A percentile compares a stretch with the other conserved stretches of the same genome.
phyloP scores from a whole-genome alignment of 768 basidiomycete genomes.

The Terana coerulea region DNA sequence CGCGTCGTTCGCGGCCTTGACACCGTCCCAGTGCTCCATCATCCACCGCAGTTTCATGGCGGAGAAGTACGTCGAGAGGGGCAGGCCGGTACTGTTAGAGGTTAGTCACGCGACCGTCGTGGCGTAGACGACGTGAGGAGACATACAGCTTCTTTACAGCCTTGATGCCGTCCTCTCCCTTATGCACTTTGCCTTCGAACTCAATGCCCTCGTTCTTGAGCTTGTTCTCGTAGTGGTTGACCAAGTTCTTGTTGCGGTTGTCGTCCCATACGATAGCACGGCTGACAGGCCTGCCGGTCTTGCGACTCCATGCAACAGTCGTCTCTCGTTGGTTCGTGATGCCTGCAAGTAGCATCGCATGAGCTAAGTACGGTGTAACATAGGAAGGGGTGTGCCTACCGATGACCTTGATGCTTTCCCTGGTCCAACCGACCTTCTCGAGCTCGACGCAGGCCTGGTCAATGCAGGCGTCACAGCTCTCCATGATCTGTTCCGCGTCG shows the following conservation, averaged over 20 bases:
- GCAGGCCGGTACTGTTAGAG: constrained; percentile 73
- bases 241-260: constrained; percentile 82
- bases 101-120: constrained; percentile 1
- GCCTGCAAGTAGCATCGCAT: constrained; percentile 37
- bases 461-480: constrained; percentile 73
- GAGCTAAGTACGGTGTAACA: constrained; percentile 4
- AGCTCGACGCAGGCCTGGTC: constrained; percentile 65
- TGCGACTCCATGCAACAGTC: constrained; percentile 87
- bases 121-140: constrained; percentile 1
- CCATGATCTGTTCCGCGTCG: constrained; percentile 78
- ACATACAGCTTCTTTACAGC: constrained; percentile 66
- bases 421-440: constrained; percentile 71
- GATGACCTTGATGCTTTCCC: constrained; percentile 84
- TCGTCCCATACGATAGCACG: constrained; percentile 96
- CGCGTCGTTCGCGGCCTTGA: constrained; percentile 70
- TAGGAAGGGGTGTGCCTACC: constrained; percentile 47
- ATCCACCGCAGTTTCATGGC: constrained; percentile 97
- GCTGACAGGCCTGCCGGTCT: constrained; percentile 85
- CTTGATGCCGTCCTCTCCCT: constrained; percentile 64
- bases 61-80: constrained; percentile 97
- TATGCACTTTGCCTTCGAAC: constrained; percentile 62
- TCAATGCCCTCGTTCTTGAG: constrained; percentile 74
- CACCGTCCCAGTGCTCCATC: constrained; percentile 80
- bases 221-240: constrained; percentile 74
- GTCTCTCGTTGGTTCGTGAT: constrained; percentile 99